Evolutionary conservation across 164 flowering plant genomes (phyloP), one percentile per base, ranked within the genome.

Genomic region (Litsea cubeba): DNA sequence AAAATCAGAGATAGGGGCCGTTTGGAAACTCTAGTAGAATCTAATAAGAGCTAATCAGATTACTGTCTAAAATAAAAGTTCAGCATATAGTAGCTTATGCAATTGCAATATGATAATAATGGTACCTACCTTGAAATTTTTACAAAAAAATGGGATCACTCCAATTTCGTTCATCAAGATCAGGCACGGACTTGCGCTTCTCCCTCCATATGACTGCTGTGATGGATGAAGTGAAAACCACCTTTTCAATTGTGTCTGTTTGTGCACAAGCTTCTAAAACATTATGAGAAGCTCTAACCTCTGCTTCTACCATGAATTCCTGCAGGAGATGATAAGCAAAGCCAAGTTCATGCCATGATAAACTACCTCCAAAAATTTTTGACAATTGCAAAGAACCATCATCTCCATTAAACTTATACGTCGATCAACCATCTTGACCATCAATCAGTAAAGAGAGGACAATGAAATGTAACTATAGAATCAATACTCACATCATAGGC

Each of bases 221-320:
- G 11, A 78, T 84, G 1, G 98, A 93, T 2, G 98, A 91, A 1
- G 94, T 91, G 84, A 90, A 93, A 3, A 93, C 87, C 3, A 91
- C 93, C 66, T 90, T 93, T 73, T 85, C 88, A 0, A 93, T 87
- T 10, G 92, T 90, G 18, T 86, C 90, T 4, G 89, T 87, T 66
- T 89, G 94, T 0, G 93, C 93, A 68, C 98, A 90, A 0, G 98
- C 96, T 80, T 93, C 98, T 66, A 93, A 57, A 17, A 93, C 93
- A 70, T 93, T 93, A 71, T 91, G 94, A 17, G 96, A 93, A 2
- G 94, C 94, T 75, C 91, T 83, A 20, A 87, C 92, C 70, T 93
- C 98, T 17, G 83, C 79, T 14, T 93, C 98, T 23, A 82, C 86
- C 88, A 84, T 84, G 14, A 50, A 79, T 79, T 93, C 98, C 98